A percentile compares a stretch with the other conserved stretches of the same genome.
phyloP scores from a whole-genome alignment of 1,139 yeast species.

The Geotrichum klebahnii region DNA sequence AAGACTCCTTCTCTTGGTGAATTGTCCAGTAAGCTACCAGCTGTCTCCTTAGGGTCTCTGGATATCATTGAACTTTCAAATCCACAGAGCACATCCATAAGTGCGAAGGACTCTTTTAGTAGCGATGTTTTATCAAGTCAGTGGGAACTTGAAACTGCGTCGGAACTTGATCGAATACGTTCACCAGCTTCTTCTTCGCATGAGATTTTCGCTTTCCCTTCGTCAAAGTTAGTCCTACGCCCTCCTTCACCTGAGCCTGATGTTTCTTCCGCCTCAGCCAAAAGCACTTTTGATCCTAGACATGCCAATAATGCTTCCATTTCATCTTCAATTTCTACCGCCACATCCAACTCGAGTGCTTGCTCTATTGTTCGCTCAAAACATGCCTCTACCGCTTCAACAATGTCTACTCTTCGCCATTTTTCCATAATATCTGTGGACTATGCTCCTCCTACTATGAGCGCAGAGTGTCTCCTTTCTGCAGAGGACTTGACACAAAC shows the following conservation, averaged over 20 bases:
- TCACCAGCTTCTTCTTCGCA: conserved; percentile 2
- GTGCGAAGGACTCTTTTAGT: background rate
- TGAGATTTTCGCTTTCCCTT: background rate
- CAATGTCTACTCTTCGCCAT: conserved; percentile 29
- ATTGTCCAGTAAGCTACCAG: background rate
- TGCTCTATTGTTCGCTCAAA: conserved; percentile 20
- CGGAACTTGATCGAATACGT: conserved; percentile 8
- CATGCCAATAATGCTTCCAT: conserved; percentile 3
- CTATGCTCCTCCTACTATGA: background rate
- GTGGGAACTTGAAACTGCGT: conserved; percentile 13
- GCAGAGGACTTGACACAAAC: background rate
- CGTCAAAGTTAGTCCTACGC: conserved; percentile 17
- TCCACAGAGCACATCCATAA: background rate
- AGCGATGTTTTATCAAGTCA: background rate
- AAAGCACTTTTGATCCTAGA: conserved; percentile 26
- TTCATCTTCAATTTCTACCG: conserved; percentile 3
- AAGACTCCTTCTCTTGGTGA: background rate
- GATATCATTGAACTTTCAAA: background rate
- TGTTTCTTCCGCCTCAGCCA: conserved; percentile 25
- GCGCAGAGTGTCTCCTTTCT: conserved; percentile 10
- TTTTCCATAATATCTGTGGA: conserved; percentile 25
- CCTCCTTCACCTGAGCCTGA: conserved; percentile 28
- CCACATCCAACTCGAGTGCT: conserved; percentile 10
- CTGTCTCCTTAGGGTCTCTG: background rate
- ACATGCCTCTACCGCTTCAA: conserved; percentile 29